A percentile compares a stretch with the other conserved stretches of the same genome.
phyloP scores from a whole-genome alignment of 2,329 filamentous ascomycete genomes.

The Alternaria consortialis region DNA sequence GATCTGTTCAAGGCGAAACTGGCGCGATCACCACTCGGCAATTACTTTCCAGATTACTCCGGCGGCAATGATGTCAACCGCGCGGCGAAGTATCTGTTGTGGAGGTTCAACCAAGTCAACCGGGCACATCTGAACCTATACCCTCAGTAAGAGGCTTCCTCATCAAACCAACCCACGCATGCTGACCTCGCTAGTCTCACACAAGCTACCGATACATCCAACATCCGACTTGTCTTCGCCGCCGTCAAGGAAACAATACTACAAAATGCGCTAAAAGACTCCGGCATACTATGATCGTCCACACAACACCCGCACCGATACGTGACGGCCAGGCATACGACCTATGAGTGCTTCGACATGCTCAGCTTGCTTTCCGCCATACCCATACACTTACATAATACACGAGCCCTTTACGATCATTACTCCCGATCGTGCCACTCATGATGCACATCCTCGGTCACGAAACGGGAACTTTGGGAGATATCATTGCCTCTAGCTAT shows the following conservation, averaged over 20 bases:
- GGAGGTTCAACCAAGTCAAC: slow-evolving; percentile 99
- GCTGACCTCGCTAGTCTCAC: slow-evolving; percentile 73
- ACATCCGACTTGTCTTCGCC: slow-evolving; percentile 96
- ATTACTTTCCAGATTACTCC: slow-evolving; percentile 98
- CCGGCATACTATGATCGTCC: slow-evolving; percentile 76
- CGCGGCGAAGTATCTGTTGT: slow-evolving; percentile 95
- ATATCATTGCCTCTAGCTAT: slow-evolving; percentile 50
- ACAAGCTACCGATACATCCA: slow-evolving; percentile 98
- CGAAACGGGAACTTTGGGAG: slow-evolving; percentile 45
- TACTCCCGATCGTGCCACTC: slow-evolving; percentile 39
- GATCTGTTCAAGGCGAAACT: slow-evolving; percentile 98
- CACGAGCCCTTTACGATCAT: slow-evolving; percentile 47
- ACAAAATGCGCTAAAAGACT: slow-evolving; percentile 97
- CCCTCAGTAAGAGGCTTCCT: slow-evolving; percentile 70
- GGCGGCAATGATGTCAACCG: slow-evolving; percentile 98
- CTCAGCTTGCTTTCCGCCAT: slow-evolving; percentile 18
- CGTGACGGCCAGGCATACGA: slow-evolving; percentile 45
- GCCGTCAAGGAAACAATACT: slow-evolving; percentile 99
- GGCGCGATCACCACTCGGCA: slow-evolving; percentile 84
- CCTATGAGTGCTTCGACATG: slow-evolving; percentile 17
- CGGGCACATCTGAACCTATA: slow-evolving; percentile 95
- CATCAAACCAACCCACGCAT: slow-evolving; percentile 15
- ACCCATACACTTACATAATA: slow-evolving; percentile 44
- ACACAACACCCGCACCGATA: slow-evolving; percentile 26
- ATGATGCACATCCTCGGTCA: slow-evolving; percentile 43